These are phyloP conservation scores for Gentiana straminea DNA, from an alignment of 257 asterid genomes.

Conservation along the genomic window DNA sequence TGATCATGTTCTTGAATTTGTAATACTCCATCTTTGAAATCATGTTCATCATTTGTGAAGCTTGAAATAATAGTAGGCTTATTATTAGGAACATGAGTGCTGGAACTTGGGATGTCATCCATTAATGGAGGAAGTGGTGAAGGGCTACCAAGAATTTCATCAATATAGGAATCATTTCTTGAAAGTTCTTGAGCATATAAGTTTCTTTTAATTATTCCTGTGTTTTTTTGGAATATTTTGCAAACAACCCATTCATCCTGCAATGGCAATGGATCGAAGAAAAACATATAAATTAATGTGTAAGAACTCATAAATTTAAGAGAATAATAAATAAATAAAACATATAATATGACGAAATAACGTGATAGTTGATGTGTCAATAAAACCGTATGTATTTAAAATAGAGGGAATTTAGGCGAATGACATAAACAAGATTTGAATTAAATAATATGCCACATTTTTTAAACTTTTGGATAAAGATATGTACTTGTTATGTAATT, in stretches of 20 bases:
- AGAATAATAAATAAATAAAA: not conserved
- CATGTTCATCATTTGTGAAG: constrained; percentile 14
- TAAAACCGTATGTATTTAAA: not conserved
- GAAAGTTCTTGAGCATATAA: constrained; percentile 15
- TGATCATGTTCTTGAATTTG: not conserved
- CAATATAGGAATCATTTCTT: constrained; percentile 41
- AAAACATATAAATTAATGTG: not conserved
- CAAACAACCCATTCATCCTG: constrained; percentile 82
- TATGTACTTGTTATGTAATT: too few relatives aligned
- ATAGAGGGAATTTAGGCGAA: too few relatives aligned
- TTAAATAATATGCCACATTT: too few relatives aligned
- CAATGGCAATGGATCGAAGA: not conserved
- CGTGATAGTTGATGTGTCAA: not conserved
- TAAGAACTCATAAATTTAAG: not conserved
- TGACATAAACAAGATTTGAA: too few relatives aligned
- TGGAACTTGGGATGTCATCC: constrained; percentile 15
- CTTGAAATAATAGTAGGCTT: constrained; percentile 5
- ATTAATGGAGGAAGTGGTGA: constrained; percentile 33
- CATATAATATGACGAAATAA: not conserved
- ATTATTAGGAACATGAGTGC: constrained; percentile 3
- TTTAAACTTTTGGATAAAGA: too few relatives aligned
- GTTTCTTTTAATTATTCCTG: constrained; percentile 18
- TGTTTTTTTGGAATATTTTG: constrained; percentile 50
- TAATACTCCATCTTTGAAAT: constrained; percentile 7
- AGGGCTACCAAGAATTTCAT: constrained; percentile 37